A percentile compares a stretch with the other conserved stretches of the same genome.
phyloP scores from a whole-genome alignment of 1,284 basidiomycete genomes.

The Stygiomarasmius scandens region DNA sequence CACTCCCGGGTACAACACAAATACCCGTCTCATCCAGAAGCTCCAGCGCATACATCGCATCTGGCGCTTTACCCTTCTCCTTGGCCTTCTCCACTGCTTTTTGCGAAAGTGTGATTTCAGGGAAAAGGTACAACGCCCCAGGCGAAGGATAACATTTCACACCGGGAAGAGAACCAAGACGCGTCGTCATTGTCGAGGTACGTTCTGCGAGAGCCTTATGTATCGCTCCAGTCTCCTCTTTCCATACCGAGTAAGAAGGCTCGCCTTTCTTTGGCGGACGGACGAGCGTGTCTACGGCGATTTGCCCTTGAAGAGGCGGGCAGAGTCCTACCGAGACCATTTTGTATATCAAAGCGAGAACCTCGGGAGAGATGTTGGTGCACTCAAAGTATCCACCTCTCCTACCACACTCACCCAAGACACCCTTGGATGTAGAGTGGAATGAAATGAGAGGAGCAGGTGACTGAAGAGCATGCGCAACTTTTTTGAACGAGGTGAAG shows the following conservation, averaged over 20 bases:
- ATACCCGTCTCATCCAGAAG: conserved; percentile 90
- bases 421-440: conserved; percentile 96
- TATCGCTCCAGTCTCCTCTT: conserved; percentile 79
- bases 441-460: conserved; percentile 85
- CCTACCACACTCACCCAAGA: conserved; percentile 91
- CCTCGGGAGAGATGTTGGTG: conserved; percentile 75
- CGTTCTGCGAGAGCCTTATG: conserved; percentile 75
- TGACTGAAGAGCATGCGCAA: conserved; percentile 65
- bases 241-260: conserved; percentile 77
- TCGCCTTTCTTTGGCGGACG: conserved; percentile 80
- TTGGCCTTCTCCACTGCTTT: conserved; percentile 77
- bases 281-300: conserved; percentile 91
- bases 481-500: conserved; percentile 92
- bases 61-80: conserved; percentile 75
- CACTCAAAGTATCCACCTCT: conserved; percentile 94
- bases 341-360: conserved; percentile 90
- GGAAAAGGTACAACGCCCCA: conserved; percentile 90
- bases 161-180: conserved; percentile 78
- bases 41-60: conserved; percentile 85
- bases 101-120: conserved; percentile 69
- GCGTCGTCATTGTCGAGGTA: conserved; percentile 71
- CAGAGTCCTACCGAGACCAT: conserved; percentile 91
- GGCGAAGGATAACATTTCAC: conserved; percentile 87
- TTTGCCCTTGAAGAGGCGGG: conserved; percentile 86
- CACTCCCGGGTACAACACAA: conserved; percentile 89